Conservation (phyloP, 2,329 filamentous ascomycete species). For the Hymenoscyphus infarciens region DNA sequence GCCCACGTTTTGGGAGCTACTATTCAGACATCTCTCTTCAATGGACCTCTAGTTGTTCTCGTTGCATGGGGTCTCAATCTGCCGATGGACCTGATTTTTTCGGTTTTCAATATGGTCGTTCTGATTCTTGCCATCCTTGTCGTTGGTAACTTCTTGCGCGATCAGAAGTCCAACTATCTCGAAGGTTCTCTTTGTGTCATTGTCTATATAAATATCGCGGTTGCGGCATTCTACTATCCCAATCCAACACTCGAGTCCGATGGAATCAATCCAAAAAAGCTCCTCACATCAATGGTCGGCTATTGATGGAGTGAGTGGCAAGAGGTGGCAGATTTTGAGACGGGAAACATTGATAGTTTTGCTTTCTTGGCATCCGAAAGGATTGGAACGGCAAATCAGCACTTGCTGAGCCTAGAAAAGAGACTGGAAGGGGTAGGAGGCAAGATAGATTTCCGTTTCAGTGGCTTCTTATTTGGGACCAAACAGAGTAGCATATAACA, state of each 20-base stretch:
- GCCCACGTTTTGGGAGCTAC: conserved; percentile 83
- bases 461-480: background rate
- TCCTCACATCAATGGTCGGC: background rate
- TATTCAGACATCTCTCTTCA: conserved; percentile 85
- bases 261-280: background rate
- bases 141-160: conserved; percentile 81
- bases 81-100: conserved; percentile 76
- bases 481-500: background rate
- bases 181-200: conserved; percentile 79
- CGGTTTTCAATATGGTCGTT: conserved; percentile 79
- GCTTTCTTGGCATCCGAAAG: background rate
- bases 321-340: background rate
- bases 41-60: conserved; percentile 77
- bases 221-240: conserved; percentile 56
- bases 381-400: background rate
- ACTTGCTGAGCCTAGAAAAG: background rate
- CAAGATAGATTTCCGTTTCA: background rate
- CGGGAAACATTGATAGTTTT: background rate
- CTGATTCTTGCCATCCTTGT: conserved; percentile 81
- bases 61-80: conserved; percentile 75
- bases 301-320: background rate
- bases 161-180: conserved; percentile 86
- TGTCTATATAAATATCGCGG: conserved; percentile 58
- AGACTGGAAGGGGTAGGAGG: background rate
- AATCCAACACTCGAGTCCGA: conserved; percentile 34